Conservation (phyloP, 371 early-diverging fungal species). For the Gilbertella persicaria region DNA sequence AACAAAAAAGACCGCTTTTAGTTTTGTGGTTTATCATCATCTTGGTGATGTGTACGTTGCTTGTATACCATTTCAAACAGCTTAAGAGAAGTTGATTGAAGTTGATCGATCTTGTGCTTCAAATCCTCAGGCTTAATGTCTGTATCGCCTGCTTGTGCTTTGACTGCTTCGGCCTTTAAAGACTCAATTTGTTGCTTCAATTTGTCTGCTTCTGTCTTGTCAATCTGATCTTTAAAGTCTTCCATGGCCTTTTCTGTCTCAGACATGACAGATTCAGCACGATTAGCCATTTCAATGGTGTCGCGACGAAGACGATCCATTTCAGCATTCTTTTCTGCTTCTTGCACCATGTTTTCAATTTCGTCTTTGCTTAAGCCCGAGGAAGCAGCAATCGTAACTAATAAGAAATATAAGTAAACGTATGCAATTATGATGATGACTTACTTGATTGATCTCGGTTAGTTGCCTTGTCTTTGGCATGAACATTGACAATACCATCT, state of each 20-base stretch:
- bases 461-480: conserved; percentile 97
- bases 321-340: conserved; percentile 92
- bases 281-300: conserved; percentile 92
- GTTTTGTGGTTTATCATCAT: conserved; percentile 7
- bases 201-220: conserved; percentile 78
- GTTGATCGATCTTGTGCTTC: conserved; percentile 74
- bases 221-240: conserved; percentile 93
- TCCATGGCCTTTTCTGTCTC: conserved; percentile 94
- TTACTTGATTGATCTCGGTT: conserved; percentile 78
- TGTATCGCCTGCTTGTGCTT: conserved; percentile 70
- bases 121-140: conserved; percentile 67
- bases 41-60: conserved; percentile 53
- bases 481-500: conserved; percentile 98
- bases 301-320: conserved; percentile 92
- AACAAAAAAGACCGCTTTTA: too few species aligned
- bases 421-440: not conserved
- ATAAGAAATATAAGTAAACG: conserved; percentile 1
- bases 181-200: conserved; percentile 80
- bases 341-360: conserved; percentile 94
- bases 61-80: conserved; percentile 97
- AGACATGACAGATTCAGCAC: conserved; percentile 87
- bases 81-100: conserved; percentile 90
- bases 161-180: conserved; percentile 68
- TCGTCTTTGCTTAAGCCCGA: conserved; percentile 96
- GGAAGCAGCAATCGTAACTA: conserved; percentile 94